Evolutionary conservation across 2,329 filamentous ascomycete species (phyloP).

Genomic region (Aspergillus quadrilineatus): DNA sequence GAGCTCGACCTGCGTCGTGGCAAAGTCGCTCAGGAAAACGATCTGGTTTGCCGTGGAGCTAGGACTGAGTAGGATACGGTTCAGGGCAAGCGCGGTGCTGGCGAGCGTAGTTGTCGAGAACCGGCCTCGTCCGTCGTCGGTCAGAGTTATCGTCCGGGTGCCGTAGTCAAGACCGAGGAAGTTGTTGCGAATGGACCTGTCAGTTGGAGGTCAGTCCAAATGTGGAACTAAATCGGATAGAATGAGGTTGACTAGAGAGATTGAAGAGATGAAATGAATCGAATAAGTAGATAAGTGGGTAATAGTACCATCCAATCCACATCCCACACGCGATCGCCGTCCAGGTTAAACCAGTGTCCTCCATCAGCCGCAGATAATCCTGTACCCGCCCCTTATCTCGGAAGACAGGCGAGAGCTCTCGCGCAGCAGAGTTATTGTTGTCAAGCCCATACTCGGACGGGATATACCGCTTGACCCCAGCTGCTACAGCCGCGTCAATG

Average conservation of each 20-base stretch:
- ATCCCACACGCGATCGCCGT: constrained; percentile 19
- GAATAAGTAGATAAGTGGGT: background rate
- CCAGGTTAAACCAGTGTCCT: constrained; percentile 16
- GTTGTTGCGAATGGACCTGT: constrained; percentile 12
- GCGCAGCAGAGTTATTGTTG: constrained; percentile 11
- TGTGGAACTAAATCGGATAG: no score
- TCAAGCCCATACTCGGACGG: constrained; percentile 18
- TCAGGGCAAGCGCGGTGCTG: constrained; percentile 15
- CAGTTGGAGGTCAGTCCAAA: no score
- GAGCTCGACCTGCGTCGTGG: constrained; percentile 15
- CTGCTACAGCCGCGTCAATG: constrained; percentile 17
- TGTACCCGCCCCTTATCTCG: constrained; percentile 12
- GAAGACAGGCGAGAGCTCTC: constrained; percentile 11
- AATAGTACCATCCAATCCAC: constrained; percentile 14
- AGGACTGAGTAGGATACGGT: constrained; percentile 10
- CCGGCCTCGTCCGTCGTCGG: constrained; percentile 7
- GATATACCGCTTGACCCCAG: constrained; percentile 13
- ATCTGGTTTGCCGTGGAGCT: constrained; percentile 14
- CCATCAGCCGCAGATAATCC: constrained; percentile 16
- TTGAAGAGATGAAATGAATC: background rate
- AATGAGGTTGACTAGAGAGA: background rate
- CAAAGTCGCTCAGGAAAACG: constrained; percentile 17
- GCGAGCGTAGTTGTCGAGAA: constrained; percentile 15
- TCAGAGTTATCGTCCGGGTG: constrained; percentile 8
- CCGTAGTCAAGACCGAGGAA: constrained; percentile 12